phyloP scores from a whole-genome alignment of 1,139 yeast species.

The Wickerhamomyces sp. region DNA sequence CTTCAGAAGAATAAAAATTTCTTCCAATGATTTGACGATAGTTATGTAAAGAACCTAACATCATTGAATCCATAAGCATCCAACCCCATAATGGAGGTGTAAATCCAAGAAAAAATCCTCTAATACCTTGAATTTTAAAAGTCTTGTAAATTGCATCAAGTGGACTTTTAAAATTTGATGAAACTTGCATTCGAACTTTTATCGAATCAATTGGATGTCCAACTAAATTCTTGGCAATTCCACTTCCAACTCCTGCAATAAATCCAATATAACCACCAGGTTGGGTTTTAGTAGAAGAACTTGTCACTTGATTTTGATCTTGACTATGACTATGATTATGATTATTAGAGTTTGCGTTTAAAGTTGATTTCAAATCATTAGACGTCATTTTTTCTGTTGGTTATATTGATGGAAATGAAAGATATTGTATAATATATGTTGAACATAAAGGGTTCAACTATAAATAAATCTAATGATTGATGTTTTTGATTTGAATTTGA shows the following conservation, averaged over 20 bases:
- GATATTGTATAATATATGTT: too few species aligned
- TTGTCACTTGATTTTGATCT: too few species aligned
- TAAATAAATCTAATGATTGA: too few species aligned
- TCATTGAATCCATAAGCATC: conserved; percentile 87
- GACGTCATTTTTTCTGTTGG: too few species aligned
- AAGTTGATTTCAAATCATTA: too few species aligned
- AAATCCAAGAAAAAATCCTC: conserved; percentile 82
- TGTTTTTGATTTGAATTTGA: too few species aligned
- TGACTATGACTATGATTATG: too few species aligned
- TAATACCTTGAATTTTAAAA: conserved; percentile 62
- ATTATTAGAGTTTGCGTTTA: too few species aligned
- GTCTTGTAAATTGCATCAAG: conserved; percentile 76
- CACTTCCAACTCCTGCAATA: conserved; percentile 83
- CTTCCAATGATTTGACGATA: conserved; percentile 67
- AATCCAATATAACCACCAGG: conserved; percentile 59
- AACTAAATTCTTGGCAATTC: conserved; percentile 79
- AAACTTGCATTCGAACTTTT: conserved; percentile 82
- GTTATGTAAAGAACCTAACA: conserved; percentile 81
- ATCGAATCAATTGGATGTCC: conserved; percentile 95
- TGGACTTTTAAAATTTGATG: conserved; percentile 75
- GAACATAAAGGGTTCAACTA: too few species aligned
- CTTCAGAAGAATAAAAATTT: conserved; percentile 50
- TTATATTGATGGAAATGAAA: too few species aligned
- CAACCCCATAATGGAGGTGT: conserved; percentile 92
- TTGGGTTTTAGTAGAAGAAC: too few species aligned